A percentile compares a stretch with the other conserved stretches of the same genome.
Evolutionary conservation across 208 protist species (phyloP).

Genomic region (Leishmania mexicana): DNA sequence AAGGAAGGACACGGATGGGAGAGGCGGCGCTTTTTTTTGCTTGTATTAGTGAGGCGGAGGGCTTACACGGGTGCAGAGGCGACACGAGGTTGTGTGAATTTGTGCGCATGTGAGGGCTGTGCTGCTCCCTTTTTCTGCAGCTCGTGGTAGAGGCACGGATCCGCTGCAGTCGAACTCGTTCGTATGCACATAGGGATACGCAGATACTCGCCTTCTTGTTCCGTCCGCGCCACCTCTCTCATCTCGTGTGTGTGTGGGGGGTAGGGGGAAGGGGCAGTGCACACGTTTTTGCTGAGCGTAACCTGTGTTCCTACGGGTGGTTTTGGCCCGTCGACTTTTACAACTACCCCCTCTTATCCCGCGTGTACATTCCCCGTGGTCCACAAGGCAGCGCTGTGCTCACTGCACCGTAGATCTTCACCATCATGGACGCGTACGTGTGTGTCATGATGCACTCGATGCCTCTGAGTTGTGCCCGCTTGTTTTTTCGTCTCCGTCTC

Average conservation of each 20-base stretch:
- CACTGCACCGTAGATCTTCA: background rate
- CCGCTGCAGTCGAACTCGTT: background rate
- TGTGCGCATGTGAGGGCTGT: background rate
- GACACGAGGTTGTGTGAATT: background rate
- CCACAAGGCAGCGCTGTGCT: background rate
- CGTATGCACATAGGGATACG: background rate
- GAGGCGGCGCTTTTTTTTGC: background rate
- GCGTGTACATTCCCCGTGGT: background rate
- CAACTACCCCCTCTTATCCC: background rate
- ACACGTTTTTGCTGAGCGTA: background rate
- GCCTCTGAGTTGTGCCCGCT: background rate
- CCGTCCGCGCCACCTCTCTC: background rate
- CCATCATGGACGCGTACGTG: too few relatives aligned
- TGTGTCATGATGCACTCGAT: background rate
- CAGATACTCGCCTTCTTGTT: background rate
- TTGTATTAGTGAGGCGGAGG: background rate
- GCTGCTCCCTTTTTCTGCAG: background rate
- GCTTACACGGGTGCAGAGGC: background rate
- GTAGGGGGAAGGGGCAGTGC: background rate
- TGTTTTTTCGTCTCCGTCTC: background rate
- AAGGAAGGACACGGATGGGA: background rate
- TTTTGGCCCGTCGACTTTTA: background rate
- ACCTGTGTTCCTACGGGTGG: background rate
- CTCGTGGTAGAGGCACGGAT: background rate
- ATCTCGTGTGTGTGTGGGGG: background rate